These are phyloP conservation scores for Saccharomyces eubayanus DNA, from an alignment of 805 yeast genomes.

Conservation along the genomic window DNA sequence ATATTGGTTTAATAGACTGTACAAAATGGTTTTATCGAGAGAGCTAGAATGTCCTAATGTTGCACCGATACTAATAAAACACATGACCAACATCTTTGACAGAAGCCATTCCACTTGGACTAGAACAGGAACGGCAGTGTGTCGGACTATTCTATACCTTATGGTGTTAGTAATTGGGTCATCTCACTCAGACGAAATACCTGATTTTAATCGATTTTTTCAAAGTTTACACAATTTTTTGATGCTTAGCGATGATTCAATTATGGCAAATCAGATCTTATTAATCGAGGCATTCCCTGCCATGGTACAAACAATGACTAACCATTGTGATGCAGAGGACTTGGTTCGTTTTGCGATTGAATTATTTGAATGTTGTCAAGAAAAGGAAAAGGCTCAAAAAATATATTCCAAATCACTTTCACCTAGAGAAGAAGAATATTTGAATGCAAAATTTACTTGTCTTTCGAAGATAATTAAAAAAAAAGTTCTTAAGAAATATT, in stretches of 20 bases:
- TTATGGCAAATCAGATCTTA: slow-evolving; percentile 55
- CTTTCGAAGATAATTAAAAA: slow-evolving; percentile 27
- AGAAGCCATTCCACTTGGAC: slow-evolving; percentile 52
- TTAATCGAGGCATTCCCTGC: slow-evolving; percentile 53
- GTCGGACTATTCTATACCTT: slow-evolving; percentile 49
- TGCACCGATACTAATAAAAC: slow-evolving; percentile 43
- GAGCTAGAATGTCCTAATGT: slow-evolving; percentile 31
- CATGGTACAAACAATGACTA: slow-evolving; percentile 38
- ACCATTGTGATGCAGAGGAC: slow-evolving; percentile 9
- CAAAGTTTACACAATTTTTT: slow-evolving; percentile 38
- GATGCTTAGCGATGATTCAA: slow-evolving; percentile 36
- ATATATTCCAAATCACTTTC: slow-evolving; percentile 6
- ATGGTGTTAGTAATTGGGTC: slow-evolving; percentile 34
- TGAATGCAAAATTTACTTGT: slow-evolving; percentile 50
- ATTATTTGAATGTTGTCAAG: slow-evolving; percentile 18
- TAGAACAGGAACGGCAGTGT: slow-evolving; percentile 36
- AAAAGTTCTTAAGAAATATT: slow-evolving; percentile 6
- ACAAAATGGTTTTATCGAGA: slow-evolving; percentile 22
- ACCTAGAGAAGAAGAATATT: slow-evolving; percentile 40
- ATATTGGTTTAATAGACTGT: slow-evolving; percentile 46
- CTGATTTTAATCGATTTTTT: slow-evolving; percentile 24
- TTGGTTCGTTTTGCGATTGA: slow-evolving; percentile 13
- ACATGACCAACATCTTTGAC: slow-evolving; percentile 41
- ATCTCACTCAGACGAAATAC: slow-evolving; percentile 2
- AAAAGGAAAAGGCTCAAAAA: slow-evolving; percentile 12